Percentiles rank a stretch among this genome's conserved stretches.
These are phyloP conservation scores for Geoglossum cookeanum DNA, from an alignment of 2,329 filamentous ascomycete genomes.

Conservation along the genomic window DNA sequence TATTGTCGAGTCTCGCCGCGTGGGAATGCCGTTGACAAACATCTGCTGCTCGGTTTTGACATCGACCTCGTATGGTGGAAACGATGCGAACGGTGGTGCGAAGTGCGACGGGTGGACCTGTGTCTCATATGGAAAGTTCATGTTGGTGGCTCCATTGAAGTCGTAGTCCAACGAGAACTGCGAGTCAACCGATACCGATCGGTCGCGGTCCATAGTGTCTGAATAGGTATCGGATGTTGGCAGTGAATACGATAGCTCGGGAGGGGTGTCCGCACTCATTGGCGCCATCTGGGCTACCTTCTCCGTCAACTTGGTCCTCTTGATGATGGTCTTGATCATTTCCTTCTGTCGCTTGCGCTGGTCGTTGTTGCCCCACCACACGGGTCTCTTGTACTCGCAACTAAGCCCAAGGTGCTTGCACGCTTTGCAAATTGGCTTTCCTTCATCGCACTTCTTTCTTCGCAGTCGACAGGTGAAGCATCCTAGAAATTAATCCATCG, in stretches of 20 bases:
- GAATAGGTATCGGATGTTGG: conserved; percentile 66
- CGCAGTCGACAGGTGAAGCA: conserved; percentile 50
- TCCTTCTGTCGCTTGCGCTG: conserved; percentile 77
- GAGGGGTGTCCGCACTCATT: conserved; percentile 42
- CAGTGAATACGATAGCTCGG: conserved; percentile 61
- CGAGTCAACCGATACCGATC: conserved; percentile 64
- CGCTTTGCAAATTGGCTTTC: conserved; percentile 42
- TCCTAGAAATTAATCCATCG: conserved; percentile 24
- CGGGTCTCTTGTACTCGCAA: conserved; percentile 91
- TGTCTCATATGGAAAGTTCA: no score
- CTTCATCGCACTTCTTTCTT: conserved; percentile 52
- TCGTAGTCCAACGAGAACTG: conserved; percentile 45
- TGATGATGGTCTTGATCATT: conserved; percentile 91
- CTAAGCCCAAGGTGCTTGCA: conserved; percentile 56
- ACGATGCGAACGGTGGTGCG: conserved; percentile 41
- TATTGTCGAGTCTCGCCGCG: conserved; percentile 66
- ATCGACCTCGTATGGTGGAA: conserved; percentile 76
- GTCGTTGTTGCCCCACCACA: conserved; percentile 95
- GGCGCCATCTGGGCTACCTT: conserved; percentile 42
- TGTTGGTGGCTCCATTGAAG: conserved; percentile 39
- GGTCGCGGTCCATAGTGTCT: conserved; percentile 46
- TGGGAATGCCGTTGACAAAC: conserved; percentile 79
- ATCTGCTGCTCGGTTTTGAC: conserved; percentile 91
- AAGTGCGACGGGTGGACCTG: conserved; percentile 21
- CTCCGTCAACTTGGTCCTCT: conserved; percentile 84